Evolutionary conservation across 176 grass and related monocot species (phyloP), one percentile per base, ranked within the genome.

Genomic region (Oryza brachyantha): DNA sequence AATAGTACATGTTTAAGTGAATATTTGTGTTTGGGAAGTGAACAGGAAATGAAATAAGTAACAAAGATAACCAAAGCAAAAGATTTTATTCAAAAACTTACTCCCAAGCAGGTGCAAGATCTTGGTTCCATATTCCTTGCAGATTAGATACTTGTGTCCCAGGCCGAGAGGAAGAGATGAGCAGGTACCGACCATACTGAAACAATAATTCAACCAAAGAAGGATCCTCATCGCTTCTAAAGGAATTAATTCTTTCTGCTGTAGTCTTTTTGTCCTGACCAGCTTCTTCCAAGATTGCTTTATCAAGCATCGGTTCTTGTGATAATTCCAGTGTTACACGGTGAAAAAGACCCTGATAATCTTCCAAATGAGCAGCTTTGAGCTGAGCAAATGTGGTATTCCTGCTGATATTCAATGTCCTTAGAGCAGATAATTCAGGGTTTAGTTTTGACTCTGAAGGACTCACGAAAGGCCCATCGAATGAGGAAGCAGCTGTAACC

Each of bases 101-200:
- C 93, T 85, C 88, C 94, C 94, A 97, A 73, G 88, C 48, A 69
- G 91, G 91, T 5, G 60, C 29, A 75, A n/a, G 45, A 37, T 97
- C 86, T n/a, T 97, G 91, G 81, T 55, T 97, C 94, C 94, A 97
- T 84, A 97, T 91, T 68, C 94, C 94, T 90, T 97, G 94, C 38
- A 97, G 88, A 78, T 93, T 97, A 19, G 91, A 66, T 81, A 93
- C 70, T 70, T 91, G 91, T 24, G 94, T 93, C 80, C 94, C 91
- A 73, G 88, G 83, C 75, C 94, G 85, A 11, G 94, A 93, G 67
- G 88, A 93, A 26, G 94, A 93, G 84, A 97, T 97, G 19, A 97
- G 90, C 34, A 97, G 71, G 79, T 97, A 97, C 31, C 94, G 88
- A 70, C 94, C 94, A 87, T 87, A 97, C 66, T 97, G 88, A 70